Conservation (phyloP, 1,284 basidiomycete species). For the Coniferiporia sulphurascens region DNA sequence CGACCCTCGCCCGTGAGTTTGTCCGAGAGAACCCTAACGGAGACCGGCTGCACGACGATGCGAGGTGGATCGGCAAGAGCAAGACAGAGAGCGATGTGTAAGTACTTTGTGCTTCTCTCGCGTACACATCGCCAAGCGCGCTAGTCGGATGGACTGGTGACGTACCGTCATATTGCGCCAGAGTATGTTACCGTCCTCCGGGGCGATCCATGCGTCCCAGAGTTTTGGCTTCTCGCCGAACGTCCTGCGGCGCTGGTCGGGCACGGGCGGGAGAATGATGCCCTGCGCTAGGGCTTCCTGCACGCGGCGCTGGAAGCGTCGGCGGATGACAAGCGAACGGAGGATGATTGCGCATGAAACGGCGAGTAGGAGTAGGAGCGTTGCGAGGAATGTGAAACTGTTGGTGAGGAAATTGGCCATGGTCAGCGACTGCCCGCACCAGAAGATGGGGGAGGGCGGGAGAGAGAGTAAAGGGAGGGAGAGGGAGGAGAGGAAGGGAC, state of each 20-base stretch:
- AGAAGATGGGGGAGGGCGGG: not conserved
- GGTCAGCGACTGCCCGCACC: not conserved
- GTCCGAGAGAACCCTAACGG: conserved; percentile 11
- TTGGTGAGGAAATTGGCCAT: conserved; percentile 28
- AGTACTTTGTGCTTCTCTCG: no score
- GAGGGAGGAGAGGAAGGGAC: not conserved
- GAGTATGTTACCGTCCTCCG: conserved; percentile 10
- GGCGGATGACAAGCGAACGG: conserved; percentile 31
- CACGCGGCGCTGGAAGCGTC: conserved; percentile 31
- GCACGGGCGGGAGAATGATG: conserved; percentile 12
- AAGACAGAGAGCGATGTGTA: no score
- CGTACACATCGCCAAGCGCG: no score
- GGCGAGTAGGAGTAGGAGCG: conserved; percentile 29
- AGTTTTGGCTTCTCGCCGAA: conserved; percentile 49
- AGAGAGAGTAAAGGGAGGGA: not conserved
- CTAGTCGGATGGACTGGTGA: not conserved
- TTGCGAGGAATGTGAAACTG: conserved; percentile 26
- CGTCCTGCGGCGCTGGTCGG: conserved; percentile 30
- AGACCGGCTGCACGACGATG: conserved; percentile 11
- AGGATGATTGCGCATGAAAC: conserved; percentile 34
- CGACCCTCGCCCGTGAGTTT: conserved; percentile 11
- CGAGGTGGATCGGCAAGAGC: no score
- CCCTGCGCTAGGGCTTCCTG: conserved; percentile 36
- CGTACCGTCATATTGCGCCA: conserved; percentile 51
- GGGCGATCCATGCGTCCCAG: conserved; percentile 44